A percentile compares a stretch with the other conserved stretches of the same genome.
Conservation (phyloP, 768 basidiomycete genomes). For the Tulasnella sp. region DNA sequence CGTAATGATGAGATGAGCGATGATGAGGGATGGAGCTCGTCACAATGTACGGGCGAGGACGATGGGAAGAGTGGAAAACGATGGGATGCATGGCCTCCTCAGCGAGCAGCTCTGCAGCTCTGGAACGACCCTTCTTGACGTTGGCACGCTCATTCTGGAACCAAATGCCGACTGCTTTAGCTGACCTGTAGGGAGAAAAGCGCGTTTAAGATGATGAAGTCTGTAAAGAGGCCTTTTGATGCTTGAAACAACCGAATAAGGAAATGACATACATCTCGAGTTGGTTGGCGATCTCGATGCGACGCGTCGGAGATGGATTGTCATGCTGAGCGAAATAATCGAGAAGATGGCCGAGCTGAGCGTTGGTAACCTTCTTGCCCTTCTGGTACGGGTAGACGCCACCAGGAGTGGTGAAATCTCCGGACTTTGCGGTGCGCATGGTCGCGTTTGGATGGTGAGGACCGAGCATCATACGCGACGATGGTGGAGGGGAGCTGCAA, state of each 20-base stretch:
- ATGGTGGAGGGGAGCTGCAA: background rate
- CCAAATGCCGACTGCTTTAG: slow-evolving; percentile 12
- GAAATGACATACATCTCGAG: slow-evolving; percentile 5
- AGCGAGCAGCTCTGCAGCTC: background rate
- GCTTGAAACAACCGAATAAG: background rate
- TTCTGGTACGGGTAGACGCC: slow-evolving; percentile 12
- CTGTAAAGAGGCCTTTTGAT: background rate
- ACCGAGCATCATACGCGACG: background rate
- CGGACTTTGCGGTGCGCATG: background rate
- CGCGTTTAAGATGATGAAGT: background rate
- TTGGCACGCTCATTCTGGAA: slow-evolving; percentile 16
- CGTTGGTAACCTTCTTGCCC: slow-evolving; percentile 12
- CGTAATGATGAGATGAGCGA: background rate
- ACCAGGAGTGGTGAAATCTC: slow-evolving; percentile 2
- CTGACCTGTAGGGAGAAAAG: slow-evolving; percentile 4
- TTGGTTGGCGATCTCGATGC: slow-evolving; percentile 8
- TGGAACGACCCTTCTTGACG: slow-evolving; percentile 14
- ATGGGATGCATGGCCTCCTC: background rate
- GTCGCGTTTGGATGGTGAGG: background rate
- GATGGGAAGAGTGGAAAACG: background rate
- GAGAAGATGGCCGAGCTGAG: slow-evolving; percentile 9
- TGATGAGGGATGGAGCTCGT: background rate
- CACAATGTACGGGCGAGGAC: background rate
- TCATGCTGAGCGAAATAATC: slow-evolving; percentile 8
- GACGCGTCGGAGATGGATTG: slow-evolving; percentile 6